Conservation (phyloP, 768 basidiomycete species). For the Russula compacta region DNA sequence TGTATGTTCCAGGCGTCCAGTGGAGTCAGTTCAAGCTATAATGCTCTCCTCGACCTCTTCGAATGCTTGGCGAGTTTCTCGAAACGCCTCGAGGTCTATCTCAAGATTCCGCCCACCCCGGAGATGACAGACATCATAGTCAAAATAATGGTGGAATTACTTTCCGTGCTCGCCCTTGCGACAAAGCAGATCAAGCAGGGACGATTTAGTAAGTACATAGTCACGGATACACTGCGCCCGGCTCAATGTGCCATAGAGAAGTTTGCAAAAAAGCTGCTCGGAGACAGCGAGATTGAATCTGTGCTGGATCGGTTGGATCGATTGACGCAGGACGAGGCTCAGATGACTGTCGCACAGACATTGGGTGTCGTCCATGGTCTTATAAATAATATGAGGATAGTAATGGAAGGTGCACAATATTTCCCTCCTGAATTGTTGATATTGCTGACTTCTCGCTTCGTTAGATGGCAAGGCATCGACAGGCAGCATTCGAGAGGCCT, state of each 20-base stretch:
- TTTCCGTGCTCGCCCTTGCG: background rate
- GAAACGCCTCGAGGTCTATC: background rate
- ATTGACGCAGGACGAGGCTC: background rate
- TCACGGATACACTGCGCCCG: background rate
- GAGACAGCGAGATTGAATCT: background rate
- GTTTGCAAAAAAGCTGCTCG: background rate
- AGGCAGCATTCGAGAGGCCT: background rate
- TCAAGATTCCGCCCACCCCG: background rate
- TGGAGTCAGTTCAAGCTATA: background rate
- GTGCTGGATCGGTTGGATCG: background rate
- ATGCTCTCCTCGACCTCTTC: background rate
- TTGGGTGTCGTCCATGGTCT: background rate
- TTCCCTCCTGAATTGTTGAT: background rate
- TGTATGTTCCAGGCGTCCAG: background rate
- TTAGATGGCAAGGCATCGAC: background rate
- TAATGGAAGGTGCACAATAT: background rate
- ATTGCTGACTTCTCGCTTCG: background rate
- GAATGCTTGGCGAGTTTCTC: background rate
- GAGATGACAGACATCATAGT: background rate
- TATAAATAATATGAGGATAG: background rate
- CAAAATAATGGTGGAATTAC: background rate
- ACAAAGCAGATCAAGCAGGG: constrained; percentile 2
- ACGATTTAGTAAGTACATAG: background rate
- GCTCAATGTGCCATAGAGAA: background rate
- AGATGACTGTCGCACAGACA: background rate